Evolutionary conservation across 805 yeast species (phyloP), one percentile per base, ranked within the genome.

Genomic region (Grigorovia yakushimaensis): DNA sequence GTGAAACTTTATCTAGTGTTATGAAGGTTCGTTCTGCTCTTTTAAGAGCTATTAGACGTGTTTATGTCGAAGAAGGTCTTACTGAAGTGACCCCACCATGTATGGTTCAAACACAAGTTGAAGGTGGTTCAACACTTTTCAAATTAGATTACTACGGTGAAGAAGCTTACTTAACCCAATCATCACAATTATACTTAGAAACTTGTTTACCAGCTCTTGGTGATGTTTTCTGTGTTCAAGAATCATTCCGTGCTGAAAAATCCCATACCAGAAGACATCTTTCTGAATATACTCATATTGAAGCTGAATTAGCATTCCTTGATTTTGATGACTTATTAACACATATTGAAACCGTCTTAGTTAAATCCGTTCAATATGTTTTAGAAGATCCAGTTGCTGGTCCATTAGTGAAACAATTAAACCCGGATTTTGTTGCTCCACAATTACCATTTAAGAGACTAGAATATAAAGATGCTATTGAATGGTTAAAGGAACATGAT

Each of bases 51-150:
- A 68, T 93, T 57, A 81, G 99, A 72, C 75, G 79, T 55, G 84
- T 84, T 49, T 91, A 77, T 64, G 72, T 65, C 21, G 93, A 87
- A 61, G 87, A 83, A 70, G 76, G 78, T 33, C 62, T 89, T 45
- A 71, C 79, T 30, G 99, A 93, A 74, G 96, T 94, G 50, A 93
- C 98, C 38, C 97, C 98, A 42, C 99, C 99, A 62, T 89, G 98
- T 71, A 93, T 93, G 98, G 99, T 93, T 48, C 98, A 93, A 73
- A 89, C 96, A 38, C 98, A 93, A 74, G 99, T 93, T 50, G 99
- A 93, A 73, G 98, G 99, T 66, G 99, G 99, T 47, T 85, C 97
- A 38, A 93, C 98, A 17, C 74, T 93, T 63, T 93, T 93, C 76
- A 81, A 82, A 61, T 73, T 93, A 73, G 84, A 86, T 67, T 93